Conservation (phyloP, 75 land plant species). For the Chamaecyparis obtusa region DNA sequence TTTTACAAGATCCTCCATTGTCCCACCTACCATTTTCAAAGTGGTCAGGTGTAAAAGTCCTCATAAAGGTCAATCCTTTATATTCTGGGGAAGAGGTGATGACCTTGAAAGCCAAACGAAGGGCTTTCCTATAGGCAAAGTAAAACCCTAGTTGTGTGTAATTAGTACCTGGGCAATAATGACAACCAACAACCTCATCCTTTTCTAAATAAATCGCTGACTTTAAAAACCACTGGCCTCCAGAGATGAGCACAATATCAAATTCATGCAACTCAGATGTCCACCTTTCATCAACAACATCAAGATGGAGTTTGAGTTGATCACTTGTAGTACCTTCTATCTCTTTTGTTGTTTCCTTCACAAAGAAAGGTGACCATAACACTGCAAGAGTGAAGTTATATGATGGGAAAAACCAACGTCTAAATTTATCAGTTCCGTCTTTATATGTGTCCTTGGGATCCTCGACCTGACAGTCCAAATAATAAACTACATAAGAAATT, state of each 20-base stretch:
- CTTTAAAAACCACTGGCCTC: constrained; percentile 92
- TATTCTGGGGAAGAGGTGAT: constrained; percentile 35
- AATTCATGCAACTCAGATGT: constrained; percentile 26
- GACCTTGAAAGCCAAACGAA: constrained; percentile 35
- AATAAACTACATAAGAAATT: background rate
- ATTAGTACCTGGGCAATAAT: constrained; percentile 58
- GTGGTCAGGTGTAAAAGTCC: constrained; percentile 88
- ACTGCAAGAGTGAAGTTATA: constrained; percentile 72
- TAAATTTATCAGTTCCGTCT: constrained; percentile 51
- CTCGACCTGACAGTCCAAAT: constrained; percentile 50
- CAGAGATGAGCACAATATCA: constrained; percentile 58
- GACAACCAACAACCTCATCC: constrained; percentile 65
- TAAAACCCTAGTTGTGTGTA: constrained; percentile 69
- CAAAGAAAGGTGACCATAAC: constrained; percentile 88
- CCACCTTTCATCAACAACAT: constrained; percentile 65
- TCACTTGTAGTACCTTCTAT: constrained; percentile 40
- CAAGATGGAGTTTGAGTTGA: constrained; percentile 58
- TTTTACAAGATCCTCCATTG: constrained; percentile 70
- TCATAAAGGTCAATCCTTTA: constrained; percentile 54
- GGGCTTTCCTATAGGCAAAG: constrained; percentile 56
- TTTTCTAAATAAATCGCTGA: constrained; percentile 56
- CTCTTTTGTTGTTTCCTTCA: constrained; percentile 48
- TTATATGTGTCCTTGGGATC: constrained; percentile 54
- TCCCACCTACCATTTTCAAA: constrained; percentile 92
- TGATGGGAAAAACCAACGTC: constrained; percentile 58